Evolutionary conservation across 2,329 filamentous ascomycete species (phyloP), one percentile per base, ranked within the genome.

Genomic region (Fusarium irregulare): DNA sequence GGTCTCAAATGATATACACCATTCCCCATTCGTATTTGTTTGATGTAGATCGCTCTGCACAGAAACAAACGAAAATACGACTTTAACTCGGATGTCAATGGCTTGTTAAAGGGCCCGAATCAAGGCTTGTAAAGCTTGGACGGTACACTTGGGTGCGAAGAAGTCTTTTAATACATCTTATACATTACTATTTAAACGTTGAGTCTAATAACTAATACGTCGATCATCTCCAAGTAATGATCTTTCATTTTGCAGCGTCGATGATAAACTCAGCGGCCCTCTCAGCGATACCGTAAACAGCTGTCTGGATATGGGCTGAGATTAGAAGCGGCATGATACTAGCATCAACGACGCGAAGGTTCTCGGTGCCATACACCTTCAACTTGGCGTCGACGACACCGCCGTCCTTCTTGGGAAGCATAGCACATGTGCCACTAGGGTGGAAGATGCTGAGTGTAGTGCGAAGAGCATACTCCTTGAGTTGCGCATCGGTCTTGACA

Each of bases 231-330:
- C 8, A 14, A 9, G 2, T 16, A 14, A 27, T 4, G 16, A 6
- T 25, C 3, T 12, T 7, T n/a, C 21, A 57, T 32, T 53, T 66
- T 0, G 47, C 34, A 30, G 58, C 67, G 73, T 42, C 40, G 9
- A 75, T 75, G 6, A 79, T 77, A 6, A 72, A 60, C 18, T 74
- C 63, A 13, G 80, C 76, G 14, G 78, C 77, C 72, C 83, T 86
- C 75, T 88, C 86, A 11, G 79, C 85, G 62, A 86, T 78, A 74
- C 84, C 85, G 61, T 87, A 87, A 1, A 87, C 83, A 1, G 82
- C 81, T 34, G 84, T 85, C 70, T 87, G 84, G 21, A 86, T 84
- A 16, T 85, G 80, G 1, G 70, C 83, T 78, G 76, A 84, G 76
- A 62, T 82, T 76, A 78, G 82, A 78, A 85, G 77, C 3, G 85